Evolutionary conservation across 1,284 basidiomycete species (phyloP), one percentile per base, ranked within the genome.

Genomic region (Leccinum solheimii): DNA sequence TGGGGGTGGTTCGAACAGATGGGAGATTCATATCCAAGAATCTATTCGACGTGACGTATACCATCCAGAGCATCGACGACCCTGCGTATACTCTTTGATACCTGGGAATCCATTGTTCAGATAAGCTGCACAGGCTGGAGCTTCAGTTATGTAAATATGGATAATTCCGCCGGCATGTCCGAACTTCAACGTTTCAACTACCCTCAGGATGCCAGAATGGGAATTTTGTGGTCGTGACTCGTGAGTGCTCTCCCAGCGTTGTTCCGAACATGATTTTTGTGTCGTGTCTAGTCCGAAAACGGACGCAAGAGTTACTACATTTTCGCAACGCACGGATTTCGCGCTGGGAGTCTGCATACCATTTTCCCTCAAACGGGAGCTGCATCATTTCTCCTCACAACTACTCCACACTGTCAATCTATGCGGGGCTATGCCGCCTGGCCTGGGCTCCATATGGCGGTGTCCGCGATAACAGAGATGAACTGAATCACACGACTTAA

Each of bases 41-140:
- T 13, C n/a, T 64, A 45, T 72, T 69, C 57, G n/a, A 66, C 14
- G 63, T 62, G 27, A 74, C 70, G 3, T 50, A 58, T 62, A 69
- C 65, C 61, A 72, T 75, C 21, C 56, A 65, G 43, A 75, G 74
- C 27, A 8, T 72, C 21, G 71, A 75, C 7, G 70, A 74, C 32
- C 58, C 63, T 16, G 38, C 57, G 13, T 69, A 61, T 14, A 48
- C 56, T 34, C 53, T 51, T 58, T 49, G 14, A 6, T n/a, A 1
- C 13, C 21, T 4, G 21, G 13, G 13, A 21, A 21, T 14, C 21
- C 11, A 23, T 14, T 21, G 7, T 21, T 9, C 8, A 49, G n/a
- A 19, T 48, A 21, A 21, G 48, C 13, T 21, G 10, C 19, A n/a
- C 40, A 19, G 16, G 40, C 36, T 40, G 38, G 38, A 40, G 16